phyloP scores from a whole-genome alignment of 768 basidiomycete genomes.

The Leccinum imitatum region DNA sequence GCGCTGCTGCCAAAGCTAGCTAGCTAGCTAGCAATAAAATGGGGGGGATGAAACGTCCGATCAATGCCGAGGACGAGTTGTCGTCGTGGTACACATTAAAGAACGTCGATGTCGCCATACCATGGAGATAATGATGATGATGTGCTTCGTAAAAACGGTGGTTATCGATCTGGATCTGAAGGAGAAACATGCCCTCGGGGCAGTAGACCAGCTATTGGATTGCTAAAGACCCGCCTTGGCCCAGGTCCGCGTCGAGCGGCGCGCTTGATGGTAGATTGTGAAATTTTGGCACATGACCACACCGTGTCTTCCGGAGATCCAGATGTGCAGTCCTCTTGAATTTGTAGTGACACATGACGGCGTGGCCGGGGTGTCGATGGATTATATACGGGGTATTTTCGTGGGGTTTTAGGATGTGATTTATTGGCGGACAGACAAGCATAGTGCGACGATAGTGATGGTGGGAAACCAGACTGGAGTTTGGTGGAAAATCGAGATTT shows the following conservation, averaged over 20 bases:
- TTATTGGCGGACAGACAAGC: slow-evolving; percentile 3
- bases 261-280: slow-evolving; percentile 26
- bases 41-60: slow-evolving; percentile 2
- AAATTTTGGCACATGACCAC: slow-evolving; percentile 35
- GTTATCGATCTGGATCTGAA: slow-evolving; percentile 1
- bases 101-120: slow-evolving; percentile 12
- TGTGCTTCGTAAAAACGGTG: slow-evolving; percentile 10
- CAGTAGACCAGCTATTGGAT: slow-evolving; percentile 15
- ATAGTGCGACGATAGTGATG: slow-evolving; percentile 5
- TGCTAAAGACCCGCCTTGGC: slow-evolving; percentile 24
- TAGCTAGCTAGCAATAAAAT: slow-evolving; percentile 20
- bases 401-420: slow-evolving; percentile 6
- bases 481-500: slow-evolving; percentile 18
- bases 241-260: slow-evolving; percentile 25
- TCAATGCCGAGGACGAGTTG: slow-evolving; percentile 4
- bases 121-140: neutral
- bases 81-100: slow-evolving; percentile 13
- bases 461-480: slow-evolving; percentile 7
- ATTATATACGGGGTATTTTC: slow-evolving; percentile 9
- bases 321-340: slow-evolving; percentile 5
- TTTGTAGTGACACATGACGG: slow-evolving; percentile 12
- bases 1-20: slow-evolving; percentile 13
- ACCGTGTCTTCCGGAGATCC: slow-evolving; percentile 12
- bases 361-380: slow-evolving; percentile 9
- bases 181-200: slow-evolving; percentile 6